Evolutionary conservation across 2,329 filamentous ascomycete species (phyloP), one percentile per base, ranked within the genome.

Genomic region (Diaporthe capsici): DNA sequence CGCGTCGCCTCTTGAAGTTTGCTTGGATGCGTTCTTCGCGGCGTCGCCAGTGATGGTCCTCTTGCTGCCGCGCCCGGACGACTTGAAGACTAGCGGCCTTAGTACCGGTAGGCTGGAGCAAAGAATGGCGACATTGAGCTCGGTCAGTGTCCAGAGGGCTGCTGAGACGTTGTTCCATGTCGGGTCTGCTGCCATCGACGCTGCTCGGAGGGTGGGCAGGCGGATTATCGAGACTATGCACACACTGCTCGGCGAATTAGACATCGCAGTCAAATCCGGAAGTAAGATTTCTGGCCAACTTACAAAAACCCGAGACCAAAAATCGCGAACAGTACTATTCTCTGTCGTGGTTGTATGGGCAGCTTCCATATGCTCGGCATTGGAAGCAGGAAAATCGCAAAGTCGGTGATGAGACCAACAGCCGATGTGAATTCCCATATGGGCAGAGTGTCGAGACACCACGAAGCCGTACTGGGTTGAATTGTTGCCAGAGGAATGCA

Each of bases 291-390:
- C 34, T 34, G 34, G 34, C 34, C 34, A 34, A 34, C 34, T 34
- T 34, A 83, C 81, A 82, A 81, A 76, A 83, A 83, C 8, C 82
- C 82, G 13, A 83, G 78, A 42, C 80, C 79, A 55, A 83, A 83
- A 49, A 83, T 80, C 20, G 77, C 78, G 13, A 81, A 73, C 8
- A 83, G 76, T 70, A 82, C 76, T 31, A 79, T 65, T 71, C 81
- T 82, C 71, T 83, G 81, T 65, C 75, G 79, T 25, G 65, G 65
- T 7, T 78, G 78, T 2, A 82, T 77, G 4, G 80, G 78, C 0
- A 82, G 76, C 73, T 78, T 79, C 17, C 79, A 49, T 4, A 82
- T 80, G 6, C 78, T 78, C 0, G 79, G 81, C 37, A 82, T 37
- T 28, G 81, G 81, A 3, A 82, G 78, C 73, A 73, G 77, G 58